phyloP scores from a whole-genome alignment of 179 eudicot genomes.

The Kewa caespitosa region DNA sequence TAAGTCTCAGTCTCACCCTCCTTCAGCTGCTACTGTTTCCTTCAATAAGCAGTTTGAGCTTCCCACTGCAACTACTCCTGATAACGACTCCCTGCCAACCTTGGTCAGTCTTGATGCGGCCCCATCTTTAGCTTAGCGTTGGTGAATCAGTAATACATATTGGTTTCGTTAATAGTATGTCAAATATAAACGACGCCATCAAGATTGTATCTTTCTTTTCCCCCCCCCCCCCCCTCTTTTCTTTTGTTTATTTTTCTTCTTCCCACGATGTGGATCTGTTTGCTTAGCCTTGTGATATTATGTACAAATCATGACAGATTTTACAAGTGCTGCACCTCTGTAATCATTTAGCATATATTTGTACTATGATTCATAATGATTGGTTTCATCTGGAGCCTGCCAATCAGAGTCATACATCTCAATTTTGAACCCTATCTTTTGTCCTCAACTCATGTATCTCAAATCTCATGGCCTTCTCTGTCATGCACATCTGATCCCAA shows the following conservation, averaged over 20 bases:
- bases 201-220: constrained; percentile 22
- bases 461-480: too few relatives aligned
- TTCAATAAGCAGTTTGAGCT: constrained; percentile 27
- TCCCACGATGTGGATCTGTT: constrained; percentile 6
- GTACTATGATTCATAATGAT: constrained; percentile 25
- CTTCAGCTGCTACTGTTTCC: constrained; percentile 18
- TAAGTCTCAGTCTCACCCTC: too few relatives aligned
- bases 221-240: too few relatives aligned
- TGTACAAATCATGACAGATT: constrained; percentile 30
- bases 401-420: neutral
- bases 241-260: too few relatives aligned
- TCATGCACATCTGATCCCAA: too few relatives aligned
- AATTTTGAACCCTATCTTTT: too few relatives aligned
- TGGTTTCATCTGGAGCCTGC: constrained; percentile 16
- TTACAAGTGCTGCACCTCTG: constrained; percentile 24
- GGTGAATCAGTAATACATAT: constrained; percentile 9
- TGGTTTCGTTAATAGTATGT: constrained; percentile 14
- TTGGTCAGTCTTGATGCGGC: constrained; percentile 25
- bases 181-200: constrained; percentile 15
- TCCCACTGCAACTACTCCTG: constrained; percentile 18
- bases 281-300: constrained; percentile 16
- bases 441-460: too few relatives aligned
- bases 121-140: constrained; percentile 27
- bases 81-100: constrained; percentile 30
- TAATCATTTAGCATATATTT: constrained; percentile 26